Conservation (phyloP, 1,284 basidiomycete species). For the Sporisorium scitamineum region DNA sequence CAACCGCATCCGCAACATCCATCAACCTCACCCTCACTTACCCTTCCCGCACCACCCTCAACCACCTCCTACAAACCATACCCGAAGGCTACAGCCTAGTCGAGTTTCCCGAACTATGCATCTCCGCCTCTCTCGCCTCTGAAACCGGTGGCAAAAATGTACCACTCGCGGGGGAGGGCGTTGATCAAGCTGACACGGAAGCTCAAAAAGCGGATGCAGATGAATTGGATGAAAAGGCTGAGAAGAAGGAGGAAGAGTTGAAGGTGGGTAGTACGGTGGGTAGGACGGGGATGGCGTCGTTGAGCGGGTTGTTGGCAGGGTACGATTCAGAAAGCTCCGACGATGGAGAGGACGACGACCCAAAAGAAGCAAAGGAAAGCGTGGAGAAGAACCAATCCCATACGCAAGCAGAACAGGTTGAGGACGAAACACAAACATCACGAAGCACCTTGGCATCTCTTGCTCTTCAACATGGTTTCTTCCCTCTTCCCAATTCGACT, state of each 20-base stretch:
- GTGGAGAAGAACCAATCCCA: too few relatives aligned
- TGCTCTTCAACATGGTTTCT: background rate
- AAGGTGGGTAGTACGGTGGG: too few relatives aligned
- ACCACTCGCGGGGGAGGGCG: background rate
- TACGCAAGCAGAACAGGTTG: background rate
- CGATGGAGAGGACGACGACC: constrained; percentile 1
- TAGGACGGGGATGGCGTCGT: background rate
- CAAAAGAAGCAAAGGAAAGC: too few relatives aligned
- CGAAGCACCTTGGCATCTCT: constrained; percentile 2
- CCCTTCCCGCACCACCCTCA: constrained; percentile 10
- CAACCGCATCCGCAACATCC: background rate
- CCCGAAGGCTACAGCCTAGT: constrained; percentile 27
- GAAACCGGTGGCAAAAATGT: background rate
- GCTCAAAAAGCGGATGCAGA: background rate
- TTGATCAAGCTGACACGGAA: background rate
- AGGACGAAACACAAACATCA: too few relatives aligned
- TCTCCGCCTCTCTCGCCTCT: background rate
- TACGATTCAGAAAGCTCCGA: constrained; percentile 26
- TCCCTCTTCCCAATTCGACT: background rate
- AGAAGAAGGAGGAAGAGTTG: background rate
- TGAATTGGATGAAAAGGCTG: constrained; percentile 4
- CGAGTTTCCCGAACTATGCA: constrained; percentile 26
- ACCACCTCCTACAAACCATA: constrained; percentile 8
- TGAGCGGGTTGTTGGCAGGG: constrained; percentile 12
- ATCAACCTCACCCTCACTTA: constrained; percentile 2